Conservation (phyloP, 2,329 filamentous ascomycete species). For the Fusarium nematophilum region DNA sequence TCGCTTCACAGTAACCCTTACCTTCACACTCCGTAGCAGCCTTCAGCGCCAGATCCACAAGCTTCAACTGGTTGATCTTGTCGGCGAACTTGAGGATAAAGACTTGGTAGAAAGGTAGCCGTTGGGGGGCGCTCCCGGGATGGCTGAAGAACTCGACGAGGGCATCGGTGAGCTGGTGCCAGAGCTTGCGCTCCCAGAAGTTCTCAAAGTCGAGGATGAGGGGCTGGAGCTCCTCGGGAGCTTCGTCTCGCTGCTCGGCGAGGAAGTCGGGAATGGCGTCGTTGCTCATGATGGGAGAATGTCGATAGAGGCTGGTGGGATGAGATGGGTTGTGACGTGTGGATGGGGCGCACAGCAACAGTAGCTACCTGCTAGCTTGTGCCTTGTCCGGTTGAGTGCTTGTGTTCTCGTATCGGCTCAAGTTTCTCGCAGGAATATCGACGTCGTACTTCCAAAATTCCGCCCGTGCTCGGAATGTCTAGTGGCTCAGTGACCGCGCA, state of each 20-base stretch:
- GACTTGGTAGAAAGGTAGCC: conserved; percentile 89
- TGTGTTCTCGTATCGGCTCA: conserved; percentile 5
- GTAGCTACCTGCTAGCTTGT: conserved; percentile 35
- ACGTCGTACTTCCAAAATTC: neutral
- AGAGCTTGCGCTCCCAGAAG: conserved; percentile 97
- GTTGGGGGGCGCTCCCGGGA: conserved; percentile 82
- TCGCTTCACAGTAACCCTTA: conserved; percentile 51
- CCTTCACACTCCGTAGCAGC: conserved; percentile 87
- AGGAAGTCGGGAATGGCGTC: conserved; percentile 94
- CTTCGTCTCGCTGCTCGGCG: conserved; percentile 86
- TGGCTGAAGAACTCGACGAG: conserved; percentile 90
- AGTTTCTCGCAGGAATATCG: neutral
- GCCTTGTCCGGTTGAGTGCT: conserved; percentile 20
- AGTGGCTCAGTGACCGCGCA: conserved; percentile 4
- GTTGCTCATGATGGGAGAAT: conserved; percentile 73
- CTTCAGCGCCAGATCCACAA: conserved; percentile 89
- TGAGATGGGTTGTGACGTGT: conserved; percentile 21
- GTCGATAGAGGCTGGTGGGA: conserved; percentile 17
- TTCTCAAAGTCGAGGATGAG: conserved; percentile 94
- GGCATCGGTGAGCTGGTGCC: conserved; percentile 96
- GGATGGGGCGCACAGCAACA: conserved; percentile 37
- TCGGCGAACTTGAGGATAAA: conserved; percentile 97
- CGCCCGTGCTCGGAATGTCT: neutral
- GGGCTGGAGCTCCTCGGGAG: conserved; percentile 87
- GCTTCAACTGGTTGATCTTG: conserved; percentile 98